Evolutionary conservation across 2,329 filamentous ascomycete species (phyloP).

Genomic region (Aspergillus sp.): DNA sequence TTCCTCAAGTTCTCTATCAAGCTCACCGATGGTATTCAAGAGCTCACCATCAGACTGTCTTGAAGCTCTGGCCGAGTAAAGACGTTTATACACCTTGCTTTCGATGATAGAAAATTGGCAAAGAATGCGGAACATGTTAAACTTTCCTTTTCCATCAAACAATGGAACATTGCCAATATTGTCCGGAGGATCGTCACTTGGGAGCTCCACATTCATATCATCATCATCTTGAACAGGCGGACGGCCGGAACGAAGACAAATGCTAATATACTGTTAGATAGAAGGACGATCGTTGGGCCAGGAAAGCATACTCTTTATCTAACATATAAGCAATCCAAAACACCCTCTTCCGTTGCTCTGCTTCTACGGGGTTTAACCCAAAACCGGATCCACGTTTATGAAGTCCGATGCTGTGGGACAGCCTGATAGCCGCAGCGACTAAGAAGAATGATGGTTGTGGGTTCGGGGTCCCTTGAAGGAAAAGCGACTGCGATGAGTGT

Average conservation of each 20-base stretch:
- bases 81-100: constrained; percentile 86
- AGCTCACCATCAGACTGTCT: constrained; percentile 91
- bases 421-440: constrained; percentile 82
- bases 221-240: constrained; percentile 73
- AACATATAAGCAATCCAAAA: constrained; percentile 77
- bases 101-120: constrained; percentile 90
- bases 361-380: constrained; percentile 88
- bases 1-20: constrained; percentile 84
- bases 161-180: constrained; percentile 94
- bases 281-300: not conserved
- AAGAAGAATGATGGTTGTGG: constrained; percentile 92
- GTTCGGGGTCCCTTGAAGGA: constrained; percentile 94
- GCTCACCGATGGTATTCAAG: constrained; percentile 90
- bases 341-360: constrained; percentile 80
- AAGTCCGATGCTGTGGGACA: constrained; percentile 90
- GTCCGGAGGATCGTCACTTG: constrained; percentile 84
- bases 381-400: constrained; percentile 93
- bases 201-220: constrained; percentile 94
- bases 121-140: constrained; percentile 93
- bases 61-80: constrained; percentile 90
- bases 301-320: constrained; percentile 63
- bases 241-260: constrained; percentile 69
- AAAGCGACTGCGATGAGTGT: constrained; percentile 61
- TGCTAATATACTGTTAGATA: constrained; percentile 39
- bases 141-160: constrained; percentile 82